Conservation (phyloP, 2,329 filamentous ascomycete genomes). For the Calonectria ilicicola region DNA sequence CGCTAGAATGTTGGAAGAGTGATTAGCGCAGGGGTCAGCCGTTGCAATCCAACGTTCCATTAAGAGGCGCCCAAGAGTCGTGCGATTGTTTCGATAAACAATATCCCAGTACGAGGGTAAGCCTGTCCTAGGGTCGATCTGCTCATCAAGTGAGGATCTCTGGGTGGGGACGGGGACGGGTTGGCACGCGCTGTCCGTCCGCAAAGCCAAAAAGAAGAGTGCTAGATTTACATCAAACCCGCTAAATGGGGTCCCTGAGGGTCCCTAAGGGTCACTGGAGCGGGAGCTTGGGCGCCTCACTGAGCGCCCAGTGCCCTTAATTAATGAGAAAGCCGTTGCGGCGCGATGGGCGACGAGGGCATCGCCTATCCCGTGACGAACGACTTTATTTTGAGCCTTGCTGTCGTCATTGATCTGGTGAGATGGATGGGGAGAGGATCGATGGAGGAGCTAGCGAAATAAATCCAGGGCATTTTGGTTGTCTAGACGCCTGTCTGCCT, state of each 20-base stretch:
- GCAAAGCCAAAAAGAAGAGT: too few species aligned
- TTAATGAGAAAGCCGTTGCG: neutral
- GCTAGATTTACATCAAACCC: neutral
- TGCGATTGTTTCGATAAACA: neutral
- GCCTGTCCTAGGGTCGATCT: neutral
- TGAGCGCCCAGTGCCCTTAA: neutral
- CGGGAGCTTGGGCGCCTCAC: neutral
- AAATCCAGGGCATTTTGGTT: too few species aligned
- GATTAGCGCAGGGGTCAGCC: neutral
- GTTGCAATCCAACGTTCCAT: neutral
- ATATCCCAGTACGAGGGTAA: neutral
- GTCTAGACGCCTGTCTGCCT: neutral
- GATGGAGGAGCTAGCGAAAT: neutral
- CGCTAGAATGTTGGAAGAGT: neutral
- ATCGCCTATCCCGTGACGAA: neutral
- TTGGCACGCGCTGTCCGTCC: neutral
- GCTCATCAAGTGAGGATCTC: neutral
- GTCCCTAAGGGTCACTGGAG: too few species aligned
- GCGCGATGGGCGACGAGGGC: neutral
- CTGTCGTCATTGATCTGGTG: neutral
- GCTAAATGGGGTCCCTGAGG: neutral
- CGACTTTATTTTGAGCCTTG: neutral
- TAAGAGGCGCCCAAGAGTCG: neutral
- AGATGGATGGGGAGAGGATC: neutral
- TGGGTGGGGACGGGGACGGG: neutral